These are phyloP conservation scores for Pyrus communis DNA, from an alignment of 306 rosid species.

Conservation along the genomic window DNA sequence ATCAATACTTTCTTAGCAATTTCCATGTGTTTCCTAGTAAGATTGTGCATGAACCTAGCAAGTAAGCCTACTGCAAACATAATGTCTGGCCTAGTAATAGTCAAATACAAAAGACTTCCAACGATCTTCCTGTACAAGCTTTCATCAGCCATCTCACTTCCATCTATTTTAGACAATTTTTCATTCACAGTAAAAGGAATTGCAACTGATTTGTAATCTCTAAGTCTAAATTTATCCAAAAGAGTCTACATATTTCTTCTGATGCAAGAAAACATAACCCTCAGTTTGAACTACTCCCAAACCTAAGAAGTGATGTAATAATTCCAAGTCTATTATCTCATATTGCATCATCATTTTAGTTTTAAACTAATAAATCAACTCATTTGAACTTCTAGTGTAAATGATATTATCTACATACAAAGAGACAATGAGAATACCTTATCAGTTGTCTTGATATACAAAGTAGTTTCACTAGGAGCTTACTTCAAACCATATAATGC, in stretches of 20 bases:
- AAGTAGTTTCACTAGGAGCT: not conserved
- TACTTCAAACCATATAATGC: not conserved
- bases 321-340: not conserved
- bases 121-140: not conserved
- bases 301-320: not conserved
- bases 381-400: not conserved
- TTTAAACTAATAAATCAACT: not conserved
- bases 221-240: not conserved
- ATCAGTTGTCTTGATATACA: not conserved
- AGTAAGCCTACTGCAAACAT: not conserved
- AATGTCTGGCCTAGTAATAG: not conserved
- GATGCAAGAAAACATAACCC: not conserved
- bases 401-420: not conserved
- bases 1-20: not conserved
- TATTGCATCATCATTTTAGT: no score
- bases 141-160: not conserved
- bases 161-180: not conserved
- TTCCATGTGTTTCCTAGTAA: not conserved
- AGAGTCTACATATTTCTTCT: not conserved
- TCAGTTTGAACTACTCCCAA: not conserved
- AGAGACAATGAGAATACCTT: not conserved
- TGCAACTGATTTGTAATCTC: not conserved
- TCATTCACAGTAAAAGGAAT: not conserved
- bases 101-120: not conserved
- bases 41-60: not conserved